phyloP scores from a whole-genome alignment of 2,329 filamentous ascomycete species.

The Aspergillus piperis region DNA sequence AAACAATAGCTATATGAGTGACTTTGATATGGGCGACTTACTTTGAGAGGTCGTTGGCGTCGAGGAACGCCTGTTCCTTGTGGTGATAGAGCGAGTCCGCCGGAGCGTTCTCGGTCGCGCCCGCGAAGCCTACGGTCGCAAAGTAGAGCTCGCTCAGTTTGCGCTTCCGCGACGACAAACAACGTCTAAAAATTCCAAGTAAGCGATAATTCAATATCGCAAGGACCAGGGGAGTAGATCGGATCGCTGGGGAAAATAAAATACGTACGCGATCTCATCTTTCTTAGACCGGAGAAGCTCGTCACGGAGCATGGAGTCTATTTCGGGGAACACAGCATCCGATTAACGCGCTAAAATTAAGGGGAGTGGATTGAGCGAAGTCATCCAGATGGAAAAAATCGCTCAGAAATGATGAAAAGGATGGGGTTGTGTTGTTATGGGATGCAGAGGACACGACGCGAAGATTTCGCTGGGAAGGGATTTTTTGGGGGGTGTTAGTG shows the following conservation, averaged over 20 bases:
- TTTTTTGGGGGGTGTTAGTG: conserved; percentile 32
- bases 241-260: conserved; percentile 34
- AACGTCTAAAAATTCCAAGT: conserved; percentile 47
- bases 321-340: conserved; percentile 50
- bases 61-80: conserved; percentile 56
- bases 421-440: conserved; percentile 41
- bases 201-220: conserved; percentile 35
- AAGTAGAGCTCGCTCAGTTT: conserved; percentile 87
- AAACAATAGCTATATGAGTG: neutral
- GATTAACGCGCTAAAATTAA: conserved; percentile 51
- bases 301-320: conserved; percentile 53
- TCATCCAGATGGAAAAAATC: conserved; percentile 49
- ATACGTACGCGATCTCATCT: conserved; percentile 54
- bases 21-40: conserved; percentile 42
- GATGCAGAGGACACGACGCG: conserved; percentile 36
- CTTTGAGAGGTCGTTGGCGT: conserved; percentile 60
- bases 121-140: conserved; percentile 64
- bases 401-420: conserved; percentile 48
- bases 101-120: conserved; percentile 55
- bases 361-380: conserved; percentile 39
- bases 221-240: conserved; percentile 18
- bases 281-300: conserved; percentile 53
- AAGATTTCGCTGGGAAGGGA: conserved; percentile 34
- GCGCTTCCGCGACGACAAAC: conserved; percentile 80
- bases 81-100: conserved; percentile 55